Evolutionary conservation across 352 stramenopile genomes (phyloP), one percentile per base, ranked within the genome.

Genomic region (Phytophthora megakarya): DNA sequence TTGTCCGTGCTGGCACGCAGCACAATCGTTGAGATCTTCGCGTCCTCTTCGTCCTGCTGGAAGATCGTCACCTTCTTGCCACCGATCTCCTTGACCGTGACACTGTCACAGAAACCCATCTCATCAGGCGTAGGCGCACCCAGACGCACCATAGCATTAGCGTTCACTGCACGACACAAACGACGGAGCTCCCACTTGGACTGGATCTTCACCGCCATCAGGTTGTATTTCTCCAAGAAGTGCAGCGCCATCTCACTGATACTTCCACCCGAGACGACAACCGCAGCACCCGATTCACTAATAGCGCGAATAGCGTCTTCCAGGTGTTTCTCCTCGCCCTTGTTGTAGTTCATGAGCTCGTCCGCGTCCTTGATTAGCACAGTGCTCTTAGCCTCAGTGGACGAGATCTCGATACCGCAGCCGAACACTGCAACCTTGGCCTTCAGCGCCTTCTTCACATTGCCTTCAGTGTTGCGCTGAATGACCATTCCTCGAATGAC

Each of bases 291-390:
- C 4, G 91, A 95, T 50, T 99, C 92, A 28, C 95, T 95, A 73
- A 99, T 99, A 40, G 78, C 87, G 62, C 96, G 96, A 57, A 99
- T 96, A 28, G 98, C 96, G 76, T 99, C 96, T 62, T 99, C 97
- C 69, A 99, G 93, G 72, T 96, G 95, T 60, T 94, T 91, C 81
- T 99, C 98, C 79, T 99, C 98, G 25, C 91, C 95, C 83, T 98
- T 98, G 88, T 99, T 99, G 93, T 99, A 99, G 79, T 97, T 98
- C 84, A 98, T 98, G 62, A 99, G 89, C 82, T 99, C 97, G 48
- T 99, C 97, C 11, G 97, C 98, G 61, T 92, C 98, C 80, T 99
- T 98, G 77, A 99, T 99, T n/a, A 99, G 84, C 55, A 99, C 97
- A 3, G 97, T 99, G 73, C 97, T 98, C 88, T 99, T 99, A 23